Evolutionary conservation across 73 alveolate species (phyloP).

Genomic region (Blepharisma japonicum): DNA sequence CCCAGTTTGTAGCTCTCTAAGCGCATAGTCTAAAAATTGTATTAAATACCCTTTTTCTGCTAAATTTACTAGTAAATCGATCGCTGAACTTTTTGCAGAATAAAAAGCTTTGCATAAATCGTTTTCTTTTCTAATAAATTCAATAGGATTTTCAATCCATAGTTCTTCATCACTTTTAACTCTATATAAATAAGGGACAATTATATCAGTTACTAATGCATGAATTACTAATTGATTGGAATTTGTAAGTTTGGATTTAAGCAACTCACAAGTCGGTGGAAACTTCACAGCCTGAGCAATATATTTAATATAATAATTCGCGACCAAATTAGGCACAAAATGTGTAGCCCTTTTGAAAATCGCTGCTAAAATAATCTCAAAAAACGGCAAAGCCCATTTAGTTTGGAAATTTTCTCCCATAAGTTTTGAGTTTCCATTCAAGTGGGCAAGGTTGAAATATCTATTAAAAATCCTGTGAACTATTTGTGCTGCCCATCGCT

Average conservation of each 20-base stretch:
- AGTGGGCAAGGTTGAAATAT: background rate
- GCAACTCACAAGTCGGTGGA: background rate
- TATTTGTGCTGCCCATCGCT: background rate
- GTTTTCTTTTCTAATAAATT: constrained; percentile 28
- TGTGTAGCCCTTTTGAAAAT: background rate
- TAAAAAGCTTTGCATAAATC: constrained; percentile 32
- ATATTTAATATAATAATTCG: constrained; percentile 18
- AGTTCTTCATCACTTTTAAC: constrained; percentile 2
- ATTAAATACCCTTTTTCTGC: background rate
- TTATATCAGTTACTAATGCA: background rate
- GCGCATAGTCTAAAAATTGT: background rate
- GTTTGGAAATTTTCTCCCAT: background rate
- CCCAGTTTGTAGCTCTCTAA: background rate
- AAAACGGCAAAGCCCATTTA: constrained; percentile 1
- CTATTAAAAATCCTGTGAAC: background rate
- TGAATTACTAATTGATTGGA: background rate
- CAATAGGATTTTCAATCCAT: constrained; percentile 37
- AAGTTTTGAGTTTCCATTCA: background rate
- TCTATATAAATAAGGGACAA: background rate
- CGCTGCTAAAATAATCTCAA: background rate
- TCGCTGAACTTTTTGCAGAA: constrained; percentile 30
- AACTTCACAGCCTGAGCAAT: background rate
- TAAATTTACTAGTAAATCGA: constrained; percentile 35
- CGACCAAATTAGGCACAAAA: background rate
- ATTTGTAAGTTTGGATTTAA: constrained; percentile 2